phyloP scores from a whole-genome alignment of 2,329 filamentous ascomycete species.

The Penicillium sp. region DNA sequence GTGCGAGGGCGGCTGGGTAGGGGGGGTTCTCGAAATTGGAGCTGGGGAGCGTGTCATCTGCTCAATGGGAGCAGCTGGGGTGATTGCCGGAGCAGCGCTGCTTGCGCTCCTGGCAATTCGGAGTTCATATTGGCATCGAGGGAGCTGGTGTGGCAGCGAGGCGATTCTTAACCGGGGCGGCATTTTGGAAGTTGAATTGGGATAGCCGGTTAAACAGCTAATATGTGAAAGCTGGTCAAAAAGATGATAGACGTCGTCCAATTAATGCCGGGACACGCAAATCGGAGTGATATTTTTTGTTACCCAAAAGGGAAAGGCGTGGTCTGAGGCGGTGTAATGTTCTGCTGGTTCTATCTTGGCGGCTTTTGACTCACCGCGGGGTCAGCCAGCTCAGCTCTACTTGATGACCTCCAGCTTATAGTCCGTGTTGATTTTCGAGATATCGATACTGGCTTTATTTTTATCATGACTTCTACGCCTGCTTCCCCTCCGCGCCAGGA shows the following conservation, averaged over 20 bases:
- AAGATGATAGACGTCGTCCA: constrained; percentile 9
- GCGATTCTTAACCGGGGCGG: constrained; percentile 54
- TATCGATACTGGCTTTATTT: neutral
- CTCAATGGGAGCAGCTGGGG: constrained; percentile 55
- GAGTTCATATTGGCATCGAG: constrained; percentile 40
- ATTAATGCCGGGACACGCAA: constrained; percentile 12
- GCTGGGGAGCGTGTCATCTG: constrained; percentile 48
- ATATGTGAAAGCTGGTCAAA: constrained; percentile 2
- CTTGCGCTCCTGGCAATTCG: constrained; percentile 40
- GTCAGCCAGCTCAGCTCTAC: neutral
- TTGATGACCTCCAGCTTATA: neutral
- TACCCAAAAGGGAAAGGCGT: constrained; percentile 17
- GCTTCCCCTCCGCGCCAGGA: constrained; percentile 35
- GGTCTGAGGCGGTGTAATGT: constrained; percentile 11
- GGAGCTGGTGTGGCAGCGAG: constrained; percentile 39
- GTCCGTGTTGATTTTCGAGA: too few species aligned
- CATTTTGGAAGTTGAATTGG: constrained; percentile 43
- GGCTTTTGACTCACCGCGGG: neutral
- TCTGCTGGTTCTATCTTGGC: constrained; percentile 14
- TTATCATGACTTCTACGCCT: neutral
- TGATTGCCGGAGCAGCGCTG: constrained; percentile 52
- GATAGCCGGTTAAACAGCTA: constrained; percentile 3
- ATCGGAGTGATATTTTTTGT: constrained; percentile 28
- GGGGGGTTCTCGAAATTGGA: constrained; percentile 54
- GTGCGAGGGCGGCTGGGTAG: constrained; percentile 82